These are phyloP conservation scores for Dioszegia aurantiaca DNA, from an alignment of 768 basidiomycete genomes.

Conservation along the genomic window DNA sequence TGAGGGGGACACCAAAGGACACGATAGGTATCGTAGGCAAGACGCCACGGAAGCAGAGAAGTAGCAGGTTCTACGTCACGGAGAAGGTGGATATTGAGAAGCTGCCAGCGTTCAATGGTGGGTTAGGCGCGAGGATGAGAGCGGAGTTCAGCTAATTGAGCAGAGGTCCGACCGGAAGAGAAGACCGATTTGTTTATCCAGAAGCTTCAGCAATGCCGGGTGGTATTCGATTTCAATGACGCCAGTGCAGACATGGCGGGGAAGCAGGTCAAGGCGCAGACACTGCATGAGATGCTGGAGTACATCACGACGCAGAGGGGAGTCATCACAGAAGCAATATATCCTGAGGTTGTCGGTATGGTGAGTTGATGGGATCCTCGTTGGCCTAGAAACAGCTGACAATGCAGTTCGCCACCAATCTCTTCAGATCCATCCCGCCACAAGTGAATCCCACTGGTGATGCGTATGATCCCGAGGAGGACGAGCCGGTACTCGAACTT, in stretches of 20 bases:
- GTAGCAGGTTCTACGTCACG: conserved; percentile 90
- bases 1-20: conserved; percentile 68
- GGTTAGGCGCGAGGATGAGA: conserved; percentile 15
- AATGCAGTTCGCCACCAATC: conserved; percentile 86
- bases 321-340: conserved; percentile 93
- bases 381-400: no score
- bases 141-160: conserved; percentile 1
- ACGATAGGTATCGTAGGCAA: conserved; percentile 95
- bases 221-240: conserved; percentile 98
- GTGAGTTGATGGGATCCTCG: conserved; percentile 58
- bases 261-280: conserved; percentile 98
- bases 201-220: conserved; percentile 93
- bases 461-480: conserved; percentile 98
- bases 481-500: conserved; percentile 96
- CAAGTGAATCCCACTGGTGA: conserved; percentile 98
- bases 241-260: conserved; percentile 91
- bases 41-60: conserved; percentile 88
- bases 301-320: conserved; percentile 96
- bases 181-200: conserved; percentile 86
- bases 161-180: conserved; percentile 85
- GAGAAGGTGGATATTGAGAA: conserved; percentile 96
- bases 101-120: conserved; percentile 71
- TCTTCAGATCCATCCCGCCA: conserved; percentile 99
- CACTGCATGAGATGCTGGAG: conserved; percentile 96
- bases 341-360: conserved; percentile 99